Base-by-base conservation (phyloP, 345 rosid species). In the Eutrema heterophyllum region DNA sequence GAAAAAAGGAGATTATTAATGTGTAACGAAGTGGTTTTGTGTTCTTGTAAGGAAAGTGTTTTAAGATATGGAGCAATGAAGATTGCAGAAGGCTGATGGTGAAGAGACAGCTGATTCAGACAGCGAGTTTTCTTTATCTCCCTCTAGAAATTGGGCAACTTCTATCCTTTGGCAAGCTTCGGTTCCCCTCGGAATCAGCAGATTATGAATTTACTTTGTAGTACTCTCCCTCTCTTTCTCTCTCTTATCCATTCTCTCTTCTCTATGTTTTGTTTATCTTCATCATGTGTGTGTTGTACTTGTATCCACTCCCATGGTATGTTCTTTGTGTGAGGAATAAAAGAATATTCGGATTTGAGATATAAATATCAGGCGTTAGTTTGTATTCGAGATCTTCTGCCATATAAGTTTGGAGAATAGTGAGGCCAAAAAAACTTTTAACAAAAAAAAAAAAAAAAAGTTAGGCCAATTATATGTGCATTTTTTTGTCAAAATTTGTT, bases 151-250 rank as follows among this genome's bases (percentile, higher is more conserved):
- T 70, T 69, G 80, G 80, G 80, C 80, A 76, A 70, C 80, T 76
- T 76, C 75, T 54, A 76, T 76, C 80, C 80, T 76, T 76, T 76
- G 80, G 80, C 80, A 76, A 76, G 80, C 80, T 76, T 76, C 80
- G 80, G 80, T 76, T 76, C 79, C 79, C 79, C 79, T 76, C 79
- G 79, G 79, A 76, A 69, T 76, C 79, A 76, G 79, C 79, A 76
- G 80, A 76, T 76, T 76, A 76, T 75, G 63, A 51, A 11, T 68
- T 64, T 36, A 43, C 53, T 68, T 43, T 68, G 68, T 68, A 41
- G 43, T 44, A 49, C 49, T 26, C 46, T 52, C 35, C 39, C 58
- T 58, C 16, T 64, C 13, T 40, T n/a, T 14, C 24, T 21, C 24
- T 21, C 24, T 21, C 24, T 21, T 36, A 35, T 21, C 5, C 2